phyloP scores from a whole-genome alignment of 345 rosid genomes.

The Eucalyptus pauciflora region DNA sequence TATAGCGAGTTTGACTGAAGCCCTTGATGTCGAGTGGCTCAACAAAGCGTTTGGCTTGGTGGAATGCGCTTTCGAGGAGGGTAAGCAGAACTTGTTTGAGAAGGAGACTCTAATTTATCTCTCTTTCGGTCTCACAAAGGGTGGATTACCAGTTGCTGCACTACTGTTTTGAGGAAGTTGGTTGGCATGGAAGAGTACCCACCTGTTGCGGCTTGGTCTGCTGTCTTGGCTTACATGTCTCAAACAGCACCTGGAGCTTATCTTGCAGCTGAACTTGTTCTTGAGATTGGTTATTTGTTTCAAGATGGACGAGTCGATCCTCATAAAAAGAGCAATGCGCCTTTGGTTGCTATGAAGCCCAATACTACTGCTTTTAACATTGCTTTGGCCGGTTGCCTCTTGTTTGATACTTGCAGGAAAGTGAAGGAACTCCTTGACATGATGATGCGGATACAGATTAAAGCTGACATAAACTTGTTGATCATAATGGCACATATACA shows the following conservation, averaged over 20 bases:
- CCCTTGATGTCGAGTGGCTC: conserved; percentile 48
- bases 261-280: conserved; percentile 82
- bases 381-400: conserved; percentile 72
- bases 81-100: conserved; percentile 68
- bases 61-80: conserved; percentile 59
- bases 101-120: conserved; percentile 68
- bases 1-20: conserved; percentile 39
- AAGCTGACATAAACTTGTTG: conserved; percentile 47
- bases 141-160: conserved; percentile 54
- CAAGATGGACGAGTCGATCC: conserved; percentile 70
- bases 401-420: conserved; percentile 74
- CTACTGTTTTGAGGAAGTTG: conserved; percentile 67
- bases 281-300: conserved; percentile 76
- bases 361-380: conserved; percentile 52
- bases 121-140: conserved; percentile 62
- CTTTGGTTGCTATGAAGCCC: conserved; percentile 85
- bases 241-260: conserved; percentile 55
- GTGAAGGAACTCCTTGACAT: conserved; percentile 80
- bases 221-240: conserved; percentile 64
- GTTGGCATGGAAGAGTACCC: conserved; percentile 62
- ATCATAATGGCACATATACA: conserved; percentile 70
- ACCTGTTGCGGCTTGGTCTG: conserved; percentile 71
- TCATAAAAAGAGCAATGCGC: conserved; percentile 66
- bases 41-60: conserved; percentile 55
- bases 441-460: conserved; percentile 53